A percentile compares a stretch with the other conserved stretches of the same genome.
These are phyloP conservation scores for Globisporangium alternatum DNA, from an alignment of 352 stramenopile genomes.

Conservation along the genomic window DNA sequence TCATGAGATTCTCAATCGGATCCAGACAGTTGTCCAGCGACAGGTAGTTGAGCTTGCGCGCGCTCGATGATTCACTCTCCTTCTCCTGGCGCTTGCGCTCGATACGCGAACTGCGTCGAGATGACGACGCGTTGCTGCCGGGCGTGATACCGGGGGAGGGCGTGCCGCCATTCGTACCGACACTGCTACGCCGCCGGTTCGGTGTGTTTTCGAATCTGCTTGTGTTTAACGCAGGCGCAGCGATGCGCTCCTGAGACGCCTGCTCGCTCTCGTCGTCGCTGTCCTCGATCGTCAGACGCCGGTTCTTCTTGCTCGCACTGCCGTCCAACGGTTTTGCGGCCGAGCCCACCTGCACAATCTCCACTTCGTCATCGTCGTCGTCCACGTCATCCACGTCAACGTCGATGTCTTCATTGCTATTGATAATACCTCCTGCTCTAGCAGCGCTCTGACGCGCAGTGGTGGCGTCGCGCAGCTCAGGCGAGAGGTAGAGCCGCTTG, in stretches of 20 bases:
- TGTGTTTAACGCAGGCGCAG: slow-evolving; percentile 7
- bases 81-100: slow-evolving; percentile 55
- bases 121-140: slow-evolving; percentile 31
- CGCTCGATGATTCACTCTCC: slow-evolving; percentile 25
- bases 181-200: slow-evolving; percentile 7
- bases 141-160: slow-evolving; percentile 5
- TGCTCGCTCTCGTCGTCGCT: slow-evolving; percentile 49
- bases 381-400: slow-evolving; percentile 20
- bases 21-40: slow-evolving; percentile 73
- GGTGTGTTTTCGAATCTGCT: slow-evolving; percentile 2
- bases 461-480: not conserved
- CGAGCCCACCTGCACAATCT: slow-evolving; percentile 41
- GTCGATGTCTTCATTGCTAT: not conserved
- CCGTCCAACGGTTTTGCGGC: slow-evolving; percentile 19
- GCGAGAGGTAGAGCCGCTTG: slow-evolving; percentile 2
- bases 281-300: slow-evolving; percentile 42
- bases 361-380: slow-evolving; percentile 51
- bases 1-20: slow-evolving; percentile 18
- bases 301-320: slow-evolving; percentile 28
- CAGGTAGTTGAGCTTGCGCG: slow-evolving; percentile 55
- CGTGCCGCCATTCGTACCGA: not conserved
- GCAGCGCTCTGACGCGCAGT: not conserved
- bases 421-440: not conserved
- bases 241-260: not conserved
- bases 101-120: slow-evolving; percentile 60